phyloP scores from a whole-genome alignment of 805 yeast species.

The Hanseniaspora lachancei region DNA sequence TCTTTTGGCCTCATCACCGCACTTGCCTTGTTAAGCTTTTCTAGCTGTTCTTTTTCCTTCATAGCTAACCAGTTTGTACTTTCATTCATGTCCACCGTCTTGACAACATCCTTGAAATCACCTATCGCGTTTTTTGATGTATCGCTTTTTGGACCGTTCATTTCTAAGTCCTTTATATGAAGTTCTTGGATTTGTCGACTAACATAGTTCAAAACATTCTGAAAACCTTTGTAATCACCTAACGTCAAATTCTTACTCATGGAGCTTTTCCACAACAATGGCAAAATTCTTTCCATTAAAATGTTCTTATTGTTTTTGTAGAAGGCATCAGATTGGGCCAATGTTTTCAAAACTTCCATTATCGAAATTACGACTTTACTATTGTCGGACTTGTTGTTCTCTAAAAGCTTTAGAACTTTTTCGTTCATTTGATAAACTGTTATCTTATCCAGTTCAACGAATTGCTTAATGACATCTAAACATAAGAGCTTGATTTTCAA shows the following conservation, averaged over 20 bases:
- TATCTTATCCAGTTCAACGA: conserved; percentile 47
- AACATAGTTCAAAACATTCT: conserved; percentile 31
- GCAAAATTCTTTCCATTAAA: conserved; percentile 40
- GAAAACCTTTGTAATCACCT: conserved; percentile 31
- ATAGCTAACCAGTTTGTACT: conserved; percentile 18
- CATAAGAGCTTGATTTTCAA: conserved; percentile 64
- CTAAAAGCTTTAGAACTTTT: conserved; percentile 65
- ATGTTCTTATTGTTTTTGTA: conserved; percentile 37
- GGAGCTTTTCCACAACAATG: conserved; percentile 39
- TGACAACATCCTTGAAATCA: conserved; percentile 15
- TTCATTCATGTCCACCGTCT: conserved; percentile 14
- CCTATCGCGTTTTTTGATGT: neutral
- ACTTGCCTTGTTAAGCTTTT: conserved; percentile 16
- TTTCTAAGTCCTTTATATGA: conserved; percentile 26
- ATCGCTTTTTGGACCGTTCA: conserved; percentile 16
- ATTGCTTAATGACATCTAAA: conserved; percentile 38
- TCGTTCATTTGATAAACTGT: conserved; percentile 65
- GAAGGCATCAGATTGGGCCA: conserved; percentile 24
- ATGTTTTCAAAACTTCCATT: conserved; percentile 33
- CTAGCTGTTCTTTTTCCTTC: conserved; percentile 18
- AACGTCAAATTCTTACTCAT: conserved; percentile 34
- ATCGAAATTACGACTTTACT: conserved; percentile 38
- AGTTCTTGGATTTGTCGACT: conserved; percentile 33
- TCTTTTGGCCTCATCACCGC: conserved; percentile 23
- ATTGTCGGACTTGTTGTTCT: conserved; percentile 64